These are phyloP conservation scores for Solanum ossicruentum DNA, from an alignment of 257 asterid genomes.

Conservation along the genomic window DNA sequence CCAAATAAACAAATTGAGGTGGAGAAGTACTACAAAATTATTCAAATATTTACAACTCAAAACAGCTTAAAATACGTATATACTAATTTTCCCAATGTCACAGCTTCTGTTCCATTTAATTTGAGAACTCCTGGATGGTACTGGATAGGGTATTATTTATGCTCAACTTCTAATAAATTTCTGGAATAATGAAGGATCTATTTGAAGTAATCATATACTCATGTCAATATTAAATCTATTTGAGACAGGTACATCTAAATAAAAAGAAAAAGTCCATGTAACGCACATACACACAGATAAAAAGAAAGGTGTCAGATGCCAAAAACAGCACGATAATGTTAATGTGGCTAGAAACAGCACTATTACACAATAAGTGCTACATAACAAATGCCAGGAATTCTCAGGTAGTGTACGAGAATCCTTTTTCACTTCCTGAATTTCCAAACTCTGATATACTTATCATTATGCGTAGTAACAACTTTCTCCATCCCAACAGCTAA, in stretches of 20 bases:
- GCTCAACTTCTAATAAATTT: not conserved
- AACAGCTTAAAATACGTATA: not conserved
- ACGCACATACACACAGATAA: not conserved
- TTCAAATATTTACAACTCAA: not conserved
- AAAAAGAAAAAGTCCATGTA: not conserved
- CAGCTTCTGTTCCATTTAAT: too few relatives aligned
- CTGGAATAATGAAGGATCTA: not conserved
- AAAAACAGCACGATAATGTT: not conserved
- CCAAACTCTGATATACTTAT: conserved; percentile 56
- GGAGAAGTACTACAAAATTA: not conserved
- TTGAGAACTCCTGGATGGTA: not conserved
- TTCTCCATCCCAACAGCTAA: conserved; percentile 95
- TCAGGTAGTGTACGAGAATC: not conserved
- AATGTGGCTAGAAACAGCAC: not conserved
- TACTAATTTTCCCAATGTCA: too few relatives aligned
- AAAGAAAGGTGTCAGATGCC: not conserved
- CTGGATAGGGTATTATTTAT: not conserved
- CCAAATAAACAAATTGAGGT: too few relatives aligned
- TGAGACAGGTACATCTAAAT: not conserved
- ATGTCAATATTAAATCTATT: not conserved
- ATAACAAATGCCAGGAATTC: not conserved
- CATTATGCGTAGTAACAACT: conserved; percentile 62
- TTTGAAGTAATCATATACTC: not conserved
- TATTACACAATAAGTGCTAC: not conserved
- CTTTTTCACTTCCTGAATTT: conserved; percentile 9